phyloP scores from a whole-genome alignment of 2,329 filamentous ascomycete genomes.

The Claviceps paspali region DNA sequence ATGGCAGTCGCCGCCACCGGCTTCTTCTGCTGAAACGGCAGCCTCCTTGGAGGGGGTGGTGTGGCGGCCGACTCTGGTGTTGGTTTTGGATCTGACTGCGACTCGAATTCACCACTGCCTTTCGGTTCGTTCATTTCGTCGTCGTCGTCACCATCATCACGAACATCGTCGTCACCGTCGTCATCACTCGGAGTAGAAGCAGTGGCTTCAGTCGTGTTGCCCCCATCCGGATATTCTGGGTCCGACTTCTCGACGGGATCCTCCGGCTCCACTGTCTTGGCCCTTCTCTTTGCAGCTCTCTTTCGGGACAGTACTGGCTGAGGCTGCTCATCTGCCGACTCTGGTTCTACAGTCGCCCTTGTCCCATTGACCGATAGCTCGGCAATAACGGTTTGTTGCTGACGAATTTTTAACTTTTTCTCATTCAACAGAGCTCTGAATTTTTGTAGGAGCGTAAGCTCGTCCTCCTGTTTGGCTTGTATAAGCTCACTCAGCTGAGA shows the following conservation, averaged over 20 bases:
- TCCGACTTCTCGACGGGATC: conserved; percentile 25
- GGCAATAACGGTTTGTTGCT: conserved; percentile 50
- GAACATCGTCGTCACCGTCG: conserved; percentile 21
- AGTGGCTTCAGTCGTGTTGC: conserved; percentile 24
- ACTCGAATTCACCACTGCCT: neutral
- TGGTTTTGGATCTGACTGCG: conserved; percentile 3
- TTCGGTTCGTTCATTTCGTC: neutral
- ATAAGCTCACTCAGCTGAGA: conserved; percentile 51
- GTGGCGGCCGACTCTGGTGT: conserved; percentile 11
- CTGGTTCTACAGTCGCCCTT: conserved; percentile 14
- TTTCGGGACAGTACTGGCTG: conserved; percentile 19
- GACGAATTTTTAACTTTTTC: conserved; percentile 66
- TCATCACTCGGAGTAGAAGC: conserved; percentile 28
- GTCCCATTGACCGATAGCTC: conserved; percentile 20
- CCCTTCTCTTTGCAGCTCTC: conserved; percentile 36
- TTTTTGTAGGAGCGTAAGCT: conserved; percentile 51
- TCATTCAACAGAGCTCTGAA: conserved; percentile 58
- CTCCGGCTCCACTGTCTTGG: conserved; percentile 24
- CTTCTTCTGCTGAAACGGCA: conserved; percentile 29
- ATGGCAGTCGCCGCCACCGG: conserved; percentile 18
- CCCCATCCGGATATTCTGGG: conserved; percentile 25
- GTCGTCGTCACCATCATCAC: conserved; percentile 5
- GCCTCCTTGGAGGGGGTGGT: conserved; percentile 23
- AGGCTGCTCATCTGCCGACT: conserved; percentile 11
- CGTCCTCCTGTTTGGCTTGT: conserved; percentile 49